These are phyloP conservation scores for Lotus japonicus DNA, from an alignment of 306 rosid genomes.

Conservation along the genomic window DNA sequence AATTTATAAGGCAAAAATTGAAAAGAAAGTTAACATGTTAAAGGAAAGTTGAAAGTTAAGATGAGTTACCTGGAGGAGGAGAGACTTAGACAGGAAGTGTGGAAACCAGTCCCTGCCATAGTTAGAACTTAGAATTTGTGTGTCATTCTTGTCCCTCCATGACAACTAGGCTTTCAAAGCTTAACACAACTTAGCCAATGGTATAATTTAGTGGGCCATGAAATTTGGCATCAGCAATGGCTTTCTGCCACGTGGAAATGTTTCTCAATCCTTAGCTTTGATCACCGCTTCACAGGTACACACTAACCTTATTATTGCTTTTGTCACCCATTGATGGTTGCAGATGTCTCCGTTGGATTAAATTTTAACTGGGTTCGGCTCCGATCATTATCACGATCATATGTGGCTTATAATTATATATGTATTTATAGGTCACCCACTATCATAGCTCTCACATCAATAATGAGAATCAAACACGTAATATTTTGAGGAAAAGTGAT, in stretches of 20 bases:
- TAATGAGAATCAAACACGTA: too few relatives aligned
- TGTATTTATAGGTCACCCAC: too few relatives aligned
- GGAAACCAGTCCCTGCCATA: constrained; percentile 65
- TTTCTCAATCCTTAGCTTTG: constrained; percentile 1
- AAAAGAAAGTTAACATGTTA: constrained; percentile 2
- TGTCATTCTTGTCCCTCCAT: neutral
- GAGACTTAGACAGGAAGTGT: constrained; percentile 36
- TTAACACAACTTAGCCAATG: constrained; percentile 17
- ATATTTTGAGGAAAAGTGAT: too few relatives aligned
- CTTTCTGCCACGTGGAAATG: constrained; percentile 46
- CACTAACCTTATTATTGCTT: neutral
- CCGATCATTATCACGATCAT: too few relatives aligned
- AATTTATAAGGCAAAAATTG: too few relatives aligned
- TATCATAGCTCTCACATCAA: too few relatives aligned
- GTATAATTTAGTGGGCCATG: constrained; percentile 37
- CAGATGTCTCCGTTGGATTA: too few relatives aligned
- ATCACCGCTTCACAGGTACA: neutral
- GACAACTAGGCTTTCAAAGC: constrained; percentile 10
- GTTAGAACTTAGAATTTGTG: neutral
- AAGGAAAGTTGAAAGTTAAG: neutral
- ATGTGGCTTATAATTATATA: too few relatives aligned
- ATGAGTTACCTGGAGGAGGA: constrained; percentile 44
- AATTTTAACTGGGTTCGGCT: too few relatives aligned
- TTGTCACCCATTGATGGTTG: too few relatives aligned
- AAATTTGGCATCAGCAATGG: constrained; percentile 55